phyloP scores from a whole-genome alignment of 1,284 basidiomycete genomes.

The Sanghuangporus sanghuang region DNA sequence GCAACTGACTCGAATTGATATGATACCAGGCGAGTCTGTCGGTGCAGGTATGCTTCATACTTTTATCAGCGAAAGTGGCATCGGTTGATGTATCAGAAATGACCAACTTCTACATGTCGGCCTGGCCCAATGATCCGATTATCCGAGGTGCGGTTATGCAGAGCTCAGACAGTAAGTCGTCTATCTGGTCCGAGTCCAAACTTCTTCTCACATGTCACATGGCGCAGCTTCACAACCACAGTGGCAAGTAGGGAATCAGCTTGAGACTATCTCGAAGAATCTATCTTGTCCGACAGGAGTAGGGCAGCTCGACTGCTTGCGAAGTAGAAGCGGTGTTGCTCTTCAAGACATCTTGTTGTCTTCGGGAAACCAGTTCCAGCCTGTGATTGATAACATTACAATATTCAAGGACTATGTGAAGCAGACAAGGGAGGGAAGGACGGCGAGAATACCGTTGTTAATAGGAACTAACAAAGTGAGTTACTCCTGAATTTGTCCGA shows the following conservation, averaged over 20 bases:
- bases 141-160: slow-evolving; percentile 38
- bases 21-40: slow-evolving; percentile 32
- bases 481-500: neutral
- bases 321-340: slow-evolving; percentile 30
- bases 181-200: no score
- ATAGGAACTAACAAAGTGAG: slow-evolving; percentile 36
- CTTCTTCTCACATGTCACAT: neutral
- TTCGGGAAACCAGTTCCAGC: slow-evolving; percentile 37
- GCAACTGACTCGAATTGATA: neutral
- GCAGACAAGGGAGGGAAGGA: slow-evolving; percentile 31
- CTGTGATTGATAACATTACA: slow-evolving; percentile 39
- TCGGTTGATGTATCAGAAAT: slow-evolving; percentile 26
- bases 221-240: slow-evolving; percentile 33
- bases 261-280: slow-evolving; percentile 31
- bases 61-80: neutral
- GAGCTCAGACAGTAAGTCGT: slow-evolving; percentile 33
- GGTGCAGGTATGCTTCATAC: slow-evolving; percentile 30
- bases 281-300: slow-evolving; percentile 32
- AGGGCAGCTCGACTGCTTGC: slow-evolving; percentile 35
- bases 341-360: slow-evolving; percentile 30
- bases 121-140: slow-evolving; percentile 32
- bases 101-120: slow-evolving; percentile 39
- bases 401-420: slow-evolving; percentile 38
- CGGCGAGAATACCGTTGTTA: slow-evolving; percentile 35
- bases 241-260: slow-evolving; percentile 36